These are phyloP conservation scores for Cystobasidiopsis lactophilus DNA, from an alignment of 768 basidiomycete genomes.

Conservation along the genomic window DNA sequence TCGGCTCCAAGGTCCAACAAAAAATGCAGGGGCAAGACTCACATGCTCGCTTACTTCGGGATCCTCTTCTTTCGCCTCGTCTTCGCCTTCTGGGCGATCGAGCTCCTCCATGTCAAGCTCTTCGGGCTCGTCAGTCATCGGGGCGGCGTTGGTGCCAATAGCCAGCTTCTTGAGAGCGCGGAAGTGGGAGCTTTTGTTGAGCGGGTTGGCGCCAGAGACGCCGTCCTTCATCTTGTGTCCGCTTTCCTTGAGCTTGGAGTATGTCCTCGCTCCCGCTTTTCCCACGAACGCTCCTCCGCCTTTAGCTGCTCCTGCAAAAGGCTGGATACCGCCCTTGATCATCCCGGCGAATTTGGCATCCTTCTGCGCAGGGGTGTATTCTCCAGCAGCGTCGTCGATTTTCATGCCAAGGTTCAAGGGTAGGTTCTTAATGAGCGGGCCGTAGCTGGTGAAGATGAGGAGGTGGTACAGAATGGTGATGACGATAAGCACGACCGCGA, in stretches of 20 bases:
- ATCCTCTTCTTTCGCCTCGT: conserved; percentile 14
- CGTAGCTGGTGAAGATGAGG: conserved; percentile 51
- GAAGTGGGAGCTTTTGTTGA: too few relatives aligned
- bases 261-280: too few relatives aligned
- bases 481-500: conserved; percentile 67
- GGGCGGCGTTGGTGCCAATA: too few relatives aligned
- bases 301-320: not conserved
- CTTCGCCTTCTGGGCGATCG: too few relatives aligned
- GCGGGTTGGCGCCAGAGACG: not conserved
- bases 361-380: conserved; percentile 16
- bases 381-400: conserved; percentile 31
- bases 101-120: too few relatives aligned
- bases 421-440: conserved; percentile 48
- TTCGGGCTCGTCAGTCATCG: too few relatives aligned
- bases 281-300: not conserved
- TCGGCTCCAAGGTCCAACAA: conserved; percentile 19
- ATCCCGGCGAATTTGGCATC: not conserved
- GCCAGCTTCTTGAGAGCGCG: conserved; percentile 9
- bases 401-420: conserved; percentile 60
- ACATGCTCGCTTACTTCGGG: not conserved
- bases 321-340: conserved; percentile 2
- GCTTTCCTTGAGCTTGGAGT: too few relatives aligned
- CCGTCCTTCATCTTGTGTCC: not conserved
- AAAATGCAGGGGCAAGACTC: not conserved
- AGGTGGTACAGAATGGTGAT: conserved; percentile 39